Conservation (phyloP, 1,284 basidiomycete genomes). For the Rhodotorula glutinis region DNA sequence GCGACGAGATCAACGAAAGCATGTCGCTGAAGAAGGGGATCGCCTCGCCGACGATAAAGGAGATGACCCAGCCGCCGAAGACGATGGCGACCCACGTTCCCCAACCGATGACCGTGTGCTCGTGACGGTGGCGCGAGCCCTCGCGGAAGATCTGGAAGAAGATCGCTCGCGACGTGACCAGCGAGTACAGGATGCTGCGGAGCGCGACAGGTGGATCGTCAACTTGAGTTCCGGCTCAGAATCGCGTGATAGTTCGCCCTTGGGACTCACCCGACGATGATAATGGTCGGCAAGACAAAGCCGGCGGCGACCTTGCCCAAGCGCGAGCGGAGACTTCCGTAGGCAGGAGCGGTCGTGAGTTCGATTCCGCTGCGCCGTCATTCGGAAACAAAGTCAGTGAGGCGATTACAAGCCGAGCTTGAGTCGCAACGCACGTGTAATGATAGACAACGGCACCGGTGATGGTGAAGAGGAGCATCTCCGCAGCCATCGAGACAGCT, state of each 20-base stretch:
- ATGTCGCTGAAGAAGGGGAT: conserved; percentile 53
- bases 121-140: conserved; percentile 55
- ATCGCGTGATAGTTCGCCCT: too few species aligned
- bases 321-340: conserved; percentile 49
- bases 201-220: too few species aligned
- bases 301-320: conserved; percentile 44
- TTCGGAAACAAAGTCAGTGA: too few species aligned
- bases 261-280: conserved; percentile 48
- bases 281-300: conserved; percentile 57
- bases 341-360: conserved; percentile 56
- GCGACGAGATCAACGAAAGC: conserved; percentile 50
- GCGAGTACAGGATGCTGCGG: conserved; percentile 44
- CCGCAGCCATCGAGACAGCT: conserved; percentile 54
- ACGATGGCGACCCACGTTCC: conserved; percentile 59
- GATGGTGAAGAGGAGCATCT: conserved; percentile 61
- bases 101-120: conserved; percentile 62
- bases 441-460: conserved; percentile 62
- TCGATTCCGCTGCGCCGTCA: conserved; percentile 54
- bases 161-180: conserved; percentile 55
- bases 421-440: conserved; percentile 19
- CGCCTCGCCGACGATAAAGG: conserved; percentile 60
- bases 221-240: too few species aligned
- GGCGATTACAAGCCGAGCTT: too few species aligned
- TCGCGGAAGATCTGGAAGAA: conserved; percentile 54
- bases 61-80: conserved; percentile 40